Evolutionary conservation across 73 alveolate species (phyloP), one percentile per base, ranked within the genome.

Genomic region (Blepharisma stoltei): DNA sequence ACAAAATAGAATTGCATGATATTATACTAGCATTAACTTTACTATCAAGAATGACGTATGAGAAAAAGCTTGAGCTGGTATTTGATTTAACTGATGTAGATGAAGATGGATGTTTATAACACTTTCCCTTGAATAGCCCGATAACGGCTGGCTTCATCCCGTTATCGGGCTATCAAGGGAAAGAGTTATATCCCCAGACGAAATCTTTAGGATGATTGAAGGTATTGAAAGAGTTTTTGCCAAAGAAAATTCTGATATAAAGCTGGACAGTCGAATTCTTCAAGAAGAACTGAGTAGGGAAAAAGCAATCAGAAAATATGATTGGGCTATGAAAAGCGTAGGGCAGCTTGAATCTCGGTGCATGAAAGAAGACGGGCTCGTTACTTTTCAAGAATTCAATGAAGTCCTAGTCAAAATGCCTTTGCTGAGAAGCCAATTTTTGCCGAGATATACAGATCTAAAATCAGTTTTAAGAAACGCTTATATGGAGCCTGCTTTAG

Each of bases 51-150:
- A 46, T 69, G 11, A 1, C 55, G 11, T 9, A 38, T 44, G 79
- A 69, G 11, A 38, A 69, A 43, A 69, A 69, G 27, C 20, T 69
- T 44, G 65, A 69, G 27, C 5, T 38, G 65, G 27, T 69, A 1
- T 69, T 69, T 44, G 38, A 69, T 14, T 53, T 69, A 7, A 69
- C 79, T 69, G 79, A 69, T 69, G 65, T 44, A 1, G 79, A 69
- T 5, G 79, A 69, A 69, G 79, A 69, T 69, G 79, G 60, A 9
- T 69, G 79, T 5, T 44, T 69, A n/a, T n/a, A n/a, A n/a, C n/a
- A n/a, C n/a, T n/a, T n/a, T n/a, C n/a, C n/a, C n/a, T n/a, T n/a
- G n/a, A n/a, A n/a, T n/a, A n/a, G n/a, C n/a, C n/a, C n/a, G n/a
- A n/a, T n/a, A n/a, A n/a, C n/a, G n/a, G n/a, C n/a, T n/a, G n/a